These are phyloP conservation scores for Starmerella bacillaris DNA, from an alignment of 805 yeast species.

Conservation along the genomic window DNA sequence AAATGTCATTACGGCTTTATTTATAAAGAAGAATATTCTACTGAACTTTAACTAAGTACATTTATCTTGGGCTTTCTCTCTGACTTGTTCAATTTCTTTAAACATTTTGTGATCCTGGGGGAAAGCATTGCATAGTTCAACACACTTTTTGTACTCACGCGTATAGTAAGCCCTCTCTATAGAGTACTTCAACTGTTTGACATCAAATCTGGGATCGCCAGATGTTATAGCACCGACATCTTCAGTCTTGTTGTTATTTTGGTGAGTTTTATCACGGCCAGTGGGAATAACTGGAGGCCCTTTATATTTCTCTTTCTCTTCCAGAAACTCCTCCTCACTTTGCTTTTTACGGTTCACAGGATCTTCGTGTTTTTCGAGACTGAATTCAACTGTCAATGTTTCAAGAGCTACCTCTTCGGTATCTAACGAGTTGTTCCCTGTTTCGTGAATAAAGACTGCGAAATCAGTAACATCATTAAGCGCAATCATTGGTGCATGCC, in stretches of 20 bases:
- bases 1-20: neutral
- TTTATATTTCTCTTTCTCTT: conserved; percentile 34
- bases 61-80: conserved; percentile 29
- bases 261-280: conserved; percentile 6
- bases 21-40: no score
- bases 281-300: conserved; percentile 34
- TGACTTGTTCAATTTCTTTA: conserved; percentile 25
- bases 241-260: no score
- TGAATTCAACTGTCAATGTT: conserved; percentile 24
- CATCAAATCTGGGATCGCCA: conserved; percentile 9
- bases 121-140: conserved; percentile 26
- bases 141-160: conserved; percentile 35
- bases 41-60: no score
- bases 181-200: conserved; percentile 35
- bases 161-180: conserved; percentile 46
- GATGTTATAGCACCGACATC: neutral
- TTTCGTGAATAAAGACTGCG: conserved; percentile 76
- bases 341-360: conserved; percentile 49
- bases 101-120: conserved; percentile 27
- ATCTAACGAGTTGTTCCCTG: conserved; percentile 60
- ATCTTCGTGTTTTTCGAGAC: neutral
- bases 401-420: conserved; percentile 61
- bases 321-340: conserved; percentile 40
- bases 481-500: conserved; percentile 98
- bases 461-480: conserved; percentile 54